phyloP scores from a whole-genome alignment of 1,139 yeast genomes.

The Debaryomyces udenii region DNA sequence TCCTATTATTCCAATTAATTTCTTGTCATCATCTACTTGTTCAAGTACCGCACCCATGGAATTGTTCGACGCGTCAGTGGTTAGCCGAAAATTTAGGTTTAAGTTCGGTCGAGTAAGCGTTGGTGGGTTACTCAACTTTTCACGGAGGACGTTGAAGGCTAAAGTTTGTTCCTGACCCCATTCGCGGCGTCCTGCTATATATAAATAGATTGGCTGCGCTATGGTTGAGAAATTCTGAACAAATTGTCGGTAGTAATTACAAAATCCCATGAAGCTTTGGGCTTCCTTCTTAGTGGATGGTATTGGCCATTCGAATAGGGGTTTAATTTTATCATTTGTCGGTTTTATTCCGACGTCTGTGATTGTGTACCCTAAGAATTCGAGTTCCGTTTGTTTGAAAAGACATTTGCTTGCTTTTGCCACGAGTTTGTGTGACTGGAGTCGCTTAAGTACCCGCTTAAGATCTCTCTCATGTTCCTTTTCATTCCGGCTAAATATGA shows the following conservation, averaged over 20 bases:
- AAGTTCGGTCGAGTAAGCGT: no score
- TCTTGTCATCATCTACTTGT: no score
- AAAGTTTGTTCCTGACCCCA: background rate
- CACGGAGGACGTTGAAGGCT: no score
- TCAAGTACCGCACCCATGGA: no score
- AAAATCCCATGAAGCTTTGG: conserved; percentile 1
- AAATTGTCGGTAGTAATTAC: conserved; percentile 4
- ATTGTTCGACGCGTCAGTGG: no score
- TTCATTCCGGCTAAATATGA: conserved; percentile 18
- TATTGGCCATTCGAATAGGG: background rate
- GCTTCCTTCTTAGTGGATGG: background rate
- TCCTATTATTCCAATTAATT: background rate
- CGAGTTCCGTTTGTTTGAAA: background rate
- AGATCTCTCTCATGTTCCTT: conserved; percentile 21
- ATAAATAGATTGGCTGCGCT: background rate
- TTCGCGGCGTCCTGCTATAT: background rate
- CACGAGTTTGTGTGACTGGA: background rate
- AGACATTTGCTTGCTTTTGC: conserved; percentile 2
- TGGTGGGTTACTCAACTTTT: no score
- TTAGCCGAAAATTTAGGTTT: no score
- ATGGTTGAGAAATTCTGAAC: background rate
- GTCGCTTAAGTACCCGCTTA: conserved; percentile 9
- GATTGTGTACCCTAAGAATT: background rate
- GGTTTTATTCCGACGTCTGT: background rate
- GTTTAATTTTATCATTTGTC: background rate